These are phyloP conservation scores for Zopfia rhizophila DNA, from an alignment of 2,329 filamentous ascomycete species.

Conservation along the genomic window DNA sequence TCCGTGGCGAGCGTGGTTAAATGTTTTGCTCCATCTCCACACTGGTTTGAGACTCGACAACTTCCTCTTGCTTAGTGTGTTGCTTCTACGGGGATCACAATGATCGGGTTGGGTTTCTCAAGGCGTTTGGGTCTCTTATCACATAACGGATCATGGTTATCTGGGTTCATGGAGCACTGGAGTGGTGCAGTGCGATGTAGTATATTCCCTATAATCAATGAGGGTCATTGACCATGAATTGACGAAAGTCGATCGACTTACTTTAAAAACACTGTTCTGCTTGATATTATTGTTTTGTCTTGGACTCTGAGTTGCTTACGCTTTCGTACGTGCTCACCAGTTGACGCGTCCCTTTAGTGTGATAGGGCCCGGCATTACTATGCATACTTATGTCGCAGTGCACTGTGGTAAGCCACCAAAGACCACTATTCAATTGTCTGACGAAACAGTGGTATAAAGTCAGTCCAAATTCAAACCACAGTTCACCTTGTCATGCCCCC, in stretches of 20 bases:
- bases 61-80: constrained; percentile 35
- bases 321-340: too few species aligned
- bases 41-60: constrained; percentile 27
- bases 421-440: too few species aligned
- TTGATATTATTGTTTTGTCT: constrained; percentile 6
- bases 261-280: constrained; percentile 25
- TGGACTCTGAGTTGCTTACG: too few species aligned
- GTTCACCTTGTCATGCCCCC: too few species aligned
- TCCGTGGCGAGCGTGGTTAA: constrained; percentile 66
- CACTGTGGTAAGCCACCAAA: too few species aligned
- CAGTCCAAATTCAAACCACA: too few species aligned
- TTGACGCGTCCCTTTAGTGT: too few species aligned
- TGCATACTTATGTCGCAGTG: too few species aligned
- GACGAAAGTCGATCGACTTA: constrained; percentile 45
- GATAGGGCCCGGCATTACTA: too few species aligned
- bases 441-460: too few species aligned
- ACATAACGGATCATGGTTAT: constrained; percentile 46
- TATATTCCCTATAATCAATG: constrained; percentile 51
- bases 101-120: constrained; percentile 36
- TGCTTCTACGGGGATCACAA: constrained; percentile 27
- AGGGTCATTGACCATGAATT: constrained; percentile 45
- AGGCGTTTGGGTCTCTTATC: constrained; percentile 47
- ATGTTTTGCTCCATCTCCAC: constrained; percentile 29
- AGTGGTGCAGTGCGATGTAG: constrained; percentile 50
- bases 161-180: constrained; percentile 48